Percentiles rank a stretch among this genome's conserved stretches.
These are phyloP conservation scores for Podaxis sp. DNA, from an alignment of 768 basidiomycete species.

Conservation along the genomic window DNA sequence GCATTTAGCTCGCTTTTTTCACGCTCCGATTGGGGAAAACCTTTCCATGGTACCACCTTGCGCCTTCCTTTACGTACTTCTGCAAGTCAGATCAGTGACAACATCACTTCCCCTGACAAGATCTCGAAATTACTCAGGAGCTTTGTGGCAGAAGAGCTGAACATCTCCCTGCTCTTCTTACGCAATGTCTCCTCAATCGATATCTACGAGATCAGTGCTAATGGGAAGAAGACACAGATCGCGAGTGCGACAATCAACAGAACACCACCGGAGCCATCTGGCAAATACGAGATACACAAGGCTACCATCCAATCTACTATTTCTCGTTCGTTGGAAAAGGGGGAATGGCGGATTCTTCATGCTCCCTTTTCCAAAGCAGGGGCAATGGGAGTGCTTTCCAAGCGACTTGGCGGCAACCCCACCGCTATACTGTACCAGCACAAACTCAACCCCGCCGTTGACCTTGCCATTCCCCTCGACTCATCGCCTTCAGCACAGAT, in stretches of 20 bases:
- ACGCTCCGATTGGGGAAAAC: conserved; percentile 13
- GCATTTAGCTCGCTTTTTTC: conserved; percentile 30
- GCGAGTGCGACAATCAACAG: not conserved
- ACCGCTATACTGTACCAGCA: conserved; percentile 29
- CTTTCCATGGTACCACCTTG: conserved; percentile 42
- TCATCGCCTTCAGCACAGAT: conserved; percentile 5
- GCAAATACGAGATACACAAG: not conserved
- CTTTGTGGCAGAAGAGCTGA: conserved; percentile 41
- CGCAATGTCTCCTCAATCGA: conserved; percentile 39
- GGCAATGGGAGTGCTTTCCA: conserved; percentile 26
- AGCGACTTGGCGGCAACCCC: conserved; percentile 25
- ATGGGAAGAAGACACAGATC: not conserved
- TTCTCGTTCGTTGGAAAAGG: conserved; percentile 6
- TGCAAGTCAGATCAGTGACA: conserved; percentile 34
- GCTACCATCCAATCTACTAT: not conserved
- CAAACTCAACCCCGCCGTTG: conserved; percentile 40
- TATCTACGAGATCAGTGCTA: conserved; percentile 33
- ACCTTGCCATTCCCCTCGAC: conserved; percentile 33
- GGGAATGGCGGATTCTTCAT: conserved; percentile 34
- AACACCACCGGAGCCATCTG: not conserved
- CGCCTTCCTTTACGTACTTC: conserved; percentile 44
- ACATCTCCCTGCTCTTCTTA: conserved; percentile 43
- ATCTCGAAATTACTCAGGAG: conserved; percentile 38
- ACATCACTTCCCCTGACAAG: conserved; percentile 28
- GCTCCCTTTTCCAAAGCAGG: conserved; percentile 24